phyloP scores from a whole-genome alignment of 192 early-diverging fungal genomes.

The Hyaloraphidium curvatum region DNA sequence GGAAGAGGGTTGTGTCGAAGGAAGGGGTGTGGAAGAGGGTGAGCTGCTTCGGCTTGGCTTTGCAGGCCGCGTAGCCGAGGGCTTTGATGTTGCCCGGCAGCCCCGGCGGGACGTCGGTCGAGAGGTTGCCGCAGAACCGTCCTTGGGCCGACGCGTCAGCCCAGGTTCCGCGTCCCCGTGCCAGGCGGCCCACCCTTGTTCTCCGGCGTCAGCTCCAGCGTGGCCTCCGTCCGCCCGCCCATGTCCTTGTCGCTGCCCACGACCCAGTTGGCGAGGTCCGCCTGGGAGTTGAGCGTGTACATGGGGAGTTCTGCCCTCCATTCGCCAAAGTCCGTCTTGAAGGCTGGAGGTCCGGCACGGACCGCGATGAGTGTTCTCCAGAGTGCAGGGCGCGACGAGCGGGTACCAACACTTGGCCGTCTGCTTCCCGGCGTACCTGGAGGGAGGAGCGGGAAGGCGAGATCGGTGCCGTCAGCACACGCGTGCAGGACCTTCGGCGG shows the following conservation, averaged over 20 bases:
- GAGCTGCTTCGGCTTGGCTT: conserved; percentile 38
- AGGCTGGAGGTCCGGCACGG: not conserved
- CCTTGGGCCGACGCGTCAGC: conserved; percentile 7
- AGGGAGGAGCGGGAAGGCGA: too few species aligned
- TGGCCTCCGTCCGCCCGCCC: conserved; percentile 55
- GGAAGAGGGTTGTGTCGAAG: conserved; percentile 70
- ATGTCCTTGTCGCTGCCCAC: conserved; percentile 84
- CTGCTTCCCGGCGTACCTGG: too few species aligned
- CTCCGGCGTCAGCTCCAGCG: conserved; percentile 45
- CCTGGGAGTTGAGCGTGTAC: conserved; percentile 27
- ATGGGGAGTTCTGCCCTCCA: not conserved
- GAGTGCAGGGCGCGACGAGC: too few species aligned
- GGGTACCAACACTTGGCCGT: too few species aligned
- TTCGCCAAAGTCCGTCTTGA: not conserved
- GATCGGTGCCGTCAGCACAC: too few species aligned
- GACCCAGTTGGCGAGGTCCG: conserved; percentile 52
- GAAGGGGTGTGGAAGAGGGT: conserved; percentile 53
- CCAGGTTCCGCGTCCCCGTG: not conserved
- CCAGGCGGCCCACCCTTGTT: conserved; percentile 25
- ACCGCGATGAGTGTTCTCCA: too few species aligned
- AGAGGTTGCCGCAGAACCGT: conserved; percentile 64
- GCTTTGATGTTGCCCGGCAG: conserved; percentile 36
- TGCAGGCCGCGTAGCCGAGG: conserved; percentile 83
- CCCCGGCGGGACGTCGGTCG: conserved; percentile 53
- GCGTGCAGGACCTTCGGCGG: too few species aligned